Evolutionary conservation across 2,329 filamentous ascomycete genomes (phyloP).

Genomic region (Pseudocercospora fijiensis): DNA sequence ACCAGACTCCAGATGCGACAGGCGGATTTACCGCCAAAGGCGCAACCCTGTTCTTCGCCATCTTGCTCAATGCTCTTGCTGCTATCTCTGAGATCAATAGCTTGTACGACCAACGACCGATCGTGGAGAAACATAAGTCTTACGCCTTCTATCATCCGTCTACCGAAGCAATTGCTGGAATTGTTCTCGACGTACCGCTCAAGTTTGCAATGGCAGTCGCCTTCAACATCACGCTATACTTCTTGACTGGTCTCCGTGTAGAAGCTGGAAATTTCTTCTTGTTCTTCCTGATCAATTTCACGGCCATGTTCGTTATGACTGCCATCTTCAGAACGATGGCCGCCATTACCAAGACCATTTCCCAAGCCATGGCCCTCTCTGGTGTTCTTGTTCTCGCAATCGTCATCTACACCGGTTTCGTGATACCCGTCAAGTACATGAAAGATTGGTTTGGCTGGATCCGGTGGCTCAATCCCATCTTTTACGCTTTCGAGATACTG

Average conservation of each 20-base stretch:
- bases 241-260: conserved; percentile 50
- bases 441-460: conserved; percentile 58
- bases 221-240: conserved; percentile 61
- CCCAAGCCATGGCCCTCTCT: conserved; percentile 61
- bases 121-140: conserved; percentile 49
- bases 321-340: conserved; percentile 61
- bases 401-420: conserved; percentile 62
- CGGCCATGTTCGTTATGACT: conserved; percentile 56
- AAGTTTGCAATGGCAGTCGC: conserved; percentile 53
- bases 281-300: conserved; percentile 61
- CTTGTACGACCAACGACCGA: conserved; percentile 48
- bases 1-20: conserved; percentile 51
- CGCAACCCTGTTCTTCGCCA: conserved; percentile 59
- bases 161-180: conserved; percentile 55
- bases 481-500: conserved; percentile 64
- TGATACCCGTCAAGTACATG: conserved; percentile 37
- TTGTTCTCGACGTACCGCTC: conserved; percentile 58
- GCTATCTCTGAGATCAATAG: conserved; percentile 69
- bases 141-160: conserved; percentile 44
- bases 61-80: conserved; percentile 59
- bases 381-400: conserved; percentile 56
- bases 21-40: conserved; percentile 56
- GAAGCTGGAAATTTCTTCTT: conserved; percentile 58
- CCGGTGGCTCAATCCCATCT: conserved; percentile 55
- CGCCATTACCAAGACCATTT: conserved; percentile 59